Evolutionary conservation across 768 basidiomycete species (phyloP).

Genomic region (Gautieria morchelliformis): DNA sequence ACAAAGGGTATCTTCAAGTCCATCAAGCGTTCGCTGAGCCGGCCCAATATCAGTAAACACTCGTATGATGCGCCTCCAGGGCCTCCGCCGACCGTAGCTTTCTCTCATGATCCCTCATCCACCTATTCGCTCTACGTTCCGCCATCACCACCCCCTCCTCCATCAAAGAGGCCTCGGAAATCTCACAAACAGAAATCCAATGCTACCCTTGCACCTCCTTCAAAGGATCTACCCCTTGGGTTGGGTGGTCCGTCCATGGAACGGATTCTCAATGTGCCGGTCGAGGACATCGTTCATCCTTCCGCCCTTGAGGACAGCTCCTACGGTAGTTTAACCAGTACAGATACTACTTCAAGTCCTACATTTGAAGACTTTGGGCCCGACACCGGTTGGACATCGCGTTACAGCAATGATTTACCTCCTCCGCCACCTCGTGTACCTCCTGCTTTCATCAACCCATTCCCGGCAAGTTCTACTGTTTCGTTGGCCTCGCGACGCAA

Average conservation of each 20-base stretch:
- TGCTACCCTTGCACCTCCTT: conserved; percentile 20
- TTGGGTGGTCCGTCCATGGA: conserved; percentile 40
- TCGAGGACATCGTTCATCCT: conserved; percentile 13
- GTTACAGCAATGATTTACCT: neutral
- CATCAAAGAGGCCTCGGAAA: neutral
- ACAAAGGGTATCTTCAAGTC: neutral
- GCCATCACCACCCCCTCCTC: conserved; percentile 1
- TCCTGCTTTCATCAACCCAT: conserved; percentile 5
- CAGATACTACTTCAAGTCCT: conserved; percentile 18
- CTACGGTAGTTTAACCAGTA: conserved; percentile 33
- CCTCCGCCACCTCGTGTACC: neutral
- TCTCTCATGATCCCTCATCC: conserved; percentile 1
- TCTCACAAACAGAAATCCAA: neutral
- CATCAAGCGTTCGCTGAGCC: conserved; percentile 1
- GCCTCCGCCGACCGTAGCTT: neutral
- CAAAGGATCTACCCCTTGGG: conserved; percentile 14
- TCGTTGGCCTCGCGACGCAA: neutral
- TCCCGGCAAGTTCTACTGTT: neutral
- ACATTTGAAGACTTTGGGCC: conserved; percentile 25
- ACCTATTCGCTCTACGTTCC: neutral
- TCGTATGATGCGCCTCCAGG: neutral
- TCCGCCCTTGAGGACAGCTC: conserved; percentile 24
- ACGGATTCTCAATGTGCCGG: conserved; percentile 58
- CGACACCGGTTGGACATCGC: neutral
- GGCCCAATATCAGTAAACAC: conserved; percentile 2